Base-by-base conservation (phyloP, 257 asterid genomes). In the Ligustrum vulgare region DNA sequence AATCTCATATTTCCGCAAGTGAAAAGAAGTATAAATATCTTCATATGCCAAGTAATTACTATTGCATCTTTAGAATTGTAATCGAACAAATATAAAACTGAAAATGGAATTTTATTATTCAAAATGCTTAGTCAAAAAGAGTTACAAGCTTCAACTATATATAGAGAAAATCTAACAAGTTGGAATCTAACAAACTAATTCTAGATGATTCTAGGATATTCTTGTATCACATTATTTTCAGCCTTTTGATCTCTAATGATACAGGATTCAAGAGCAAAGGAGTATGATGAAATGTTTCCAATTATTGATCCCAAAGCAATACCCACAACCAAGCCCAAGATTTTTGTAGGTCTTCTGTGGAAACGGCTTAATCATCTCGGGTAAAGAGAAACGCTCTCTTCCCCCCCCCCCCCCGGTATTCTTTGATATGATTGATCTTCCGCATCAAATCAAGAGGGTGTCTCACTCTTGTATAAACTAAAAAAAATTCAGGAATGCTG, bases 361-460 rank as follows among this genome's bases (percentile, higher is more conserved):
- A 95, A 93, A 79, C 97, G 93, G 80, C 98, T 95, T 78, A 93
- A 87, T 78, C 99, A 93, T 85, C 98, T 95, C 16, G 98, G 99
- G 99, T 95, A 87, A 78, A 84, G 41, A 35, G 72, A 15, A 39
- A 36, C 58, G 64, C n/a, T n/a, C n/a, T n/a, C n/a, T n/a, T n/a
- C n/a, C n/a, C n/a, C n/a, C n/a, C n/a, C n/a, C n/a, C n/a, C n/a
- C n/a, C n/a, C n/a, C n/a, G n/a, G 3, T 25, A 23, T 16, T 22
- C 18, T 23, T 60, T 22, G 23, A 10, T 32, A 54, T 28, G n/a
- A n/a, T 13, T 37, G 32, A 34, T 58, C 67, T 77, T 13, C 23
- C 73, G 43, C 18, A 47, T 25, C 28, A 51, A 79, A 68, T 13
- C 36, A 71, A 2, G 7, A 20, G 16, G 0, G 11, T 49, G 23